Conservation (phyloP, 208 protist species). For the Endotrypanum monterogeii region DNA sequence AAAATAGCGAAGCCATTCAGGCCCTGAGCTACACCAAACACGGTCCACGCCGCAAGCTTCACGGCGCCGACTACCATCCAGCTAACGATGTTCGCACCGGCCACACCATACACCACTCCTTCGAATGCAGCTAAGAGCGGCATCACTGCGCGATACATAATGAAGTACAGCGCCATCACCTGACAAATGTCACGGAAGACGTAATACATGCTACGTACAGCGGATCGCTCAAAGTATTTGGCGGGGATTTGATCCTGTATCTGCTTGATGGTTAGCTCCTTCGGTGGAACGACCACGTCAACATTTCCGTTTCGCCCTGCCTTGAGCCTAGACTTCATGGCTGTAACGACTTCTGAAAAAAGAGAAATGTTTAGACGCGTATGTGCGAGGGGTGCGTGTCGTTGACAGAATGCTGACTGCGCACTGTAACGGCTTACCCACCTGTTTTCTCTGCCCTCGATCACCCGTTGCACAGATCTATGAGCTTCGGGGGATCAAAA, state of each 20-base stretch:
- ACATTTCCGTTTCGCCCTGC: conserved; percentile 64
- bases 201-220: conserved; percentile 50
- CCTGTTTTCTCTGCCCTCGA: background rate
- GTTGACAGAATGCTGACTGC: background rate
- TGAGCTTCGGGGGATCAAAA: background rate
- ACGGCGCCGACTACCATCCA: conserved; percentile 20
- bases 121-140: conserved; percentile 35
- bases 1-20: conserved; percentile 88
- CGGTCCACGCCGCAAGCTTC: conserved; percentile 51
- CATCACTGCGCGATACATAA: conserved; percentile 59
- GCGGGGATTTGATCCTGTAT: conserved; percentile 78
- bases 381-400: background rate
- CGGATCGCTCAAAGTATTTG: conserved; percentile 74
- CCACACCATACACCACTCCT: conserved; percentile 10
- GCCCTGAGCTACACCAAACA: conserved; percentile 86
- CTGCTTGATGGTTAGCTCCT: conserved; percentile 65
- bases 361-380: background rate
- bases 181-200: conserved; percentile 65
- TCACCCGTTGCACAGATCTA: background rate
- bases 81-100: conserved; percentile 9
- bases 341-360: background rate
- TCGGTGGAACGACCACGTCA: conserved; percentile 63
- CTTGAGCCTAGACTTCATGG: conserved; percentile 61
- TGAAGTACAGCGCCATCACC: conserved; percentile 41
- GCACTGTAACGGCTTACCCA: background rate